Evolutionary conservation across 148 eudicot genomes (phyloP), one percentile per base, ranked within the genome.

Genomic region (Fallopia convolvulus): DNA sequence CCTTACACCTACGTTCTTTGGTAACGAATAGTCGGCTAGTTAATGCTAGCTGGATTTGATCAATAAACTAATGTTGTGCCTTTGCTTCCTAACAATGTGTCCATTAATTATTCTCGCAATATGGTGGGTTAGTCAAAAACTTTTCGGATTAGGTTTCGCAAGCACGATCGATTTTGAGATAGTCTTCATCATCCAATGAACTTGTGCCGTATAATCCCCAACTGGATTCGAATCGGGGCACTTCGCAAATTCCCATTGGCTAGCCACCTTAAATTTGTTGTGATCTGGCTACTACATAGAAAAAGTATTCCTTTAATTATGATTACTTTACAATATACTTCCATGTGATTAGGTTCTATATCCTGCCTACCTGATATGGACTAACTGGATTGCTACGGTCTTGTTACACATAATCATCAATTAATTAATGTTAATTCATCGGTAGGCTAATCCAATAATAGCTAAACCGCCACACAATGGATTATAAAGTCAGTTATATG

Each of bases 51-150:
- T 66, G 72, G 72, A 32, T 66, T 66, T 66, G 72, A 4, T 1
- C 42, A 66, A 5, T 36, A 66, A 66, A 66, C 20, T 66, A 66
- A 66, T 66, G 2, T 14, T 66, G 72, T 36, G n/a, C 42, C 42
- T 66, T 63, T 14, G 42, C 72, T 66, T 66, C 72, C 72, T 32
- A 32, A 36, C 42, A 66, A 32, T 41, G 8, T 66, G 72, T 33
- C n/a, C 36, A 12, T 63, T 66, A 66, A 66, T 33, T 36, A 66
- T 11, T 36, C 44, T 66, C 42, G 15, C 13, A 66, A 33, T 26
- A 61, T 66, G 8, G 72, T 66, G 72, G 72, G 12, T 66, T 66
- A 66, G 72, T 66, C 72, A 66, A 66, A 33, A 66, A 66, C 72
- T 66, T 66, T 66, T 66, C 3, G 72, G 44, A 66, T 66, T 66